Base-by-base conservation (phyloP, 2,329 filamentous ascomycete genomes). In the Didymosphaeria variabile region DNA sequence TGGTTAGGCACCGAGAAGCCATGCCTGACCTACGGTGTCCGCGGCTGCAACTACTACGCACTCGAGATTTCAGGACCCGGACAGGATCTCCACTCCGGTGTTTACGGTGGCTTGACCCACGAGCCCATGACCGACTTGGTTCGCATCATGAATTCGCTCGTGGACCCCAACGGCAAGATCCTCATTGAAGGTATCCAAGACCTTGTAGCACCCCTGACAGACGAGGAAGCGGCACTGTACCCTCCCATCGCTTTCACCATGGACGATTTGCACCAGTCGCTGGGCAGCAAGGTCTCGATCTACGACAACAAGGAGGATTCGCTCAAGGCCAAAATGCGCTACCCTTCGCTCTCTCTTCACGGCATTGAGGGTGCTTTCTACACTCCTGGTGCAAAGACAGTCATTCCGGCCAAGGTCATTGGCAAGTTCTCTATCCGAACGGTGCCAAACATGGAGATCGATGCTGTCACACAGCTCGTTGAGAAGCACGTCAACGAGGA, bases 1-100 rank as follows among this genome's bases (percentile, higher is more conserved):
- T 99, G 95, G 95, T 89, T 99, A 44, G 95, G 95, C 61, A 98
- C 95, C 6, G 93, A 98, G 86, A 97, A 97, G 86, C 95, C 95
- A 13, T 99, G 95, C 80, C 83, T 99, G 75, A 99, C 95, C 10
- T 99, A 99, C 79, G 95, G 95, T 71, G 90, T 99, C 65, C 91
- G 95, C 69, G 95, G 95, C 57, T 96, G 92, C 88, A 98, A 96
- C 84, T 99, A 99, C 87, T 99, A 98, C 85, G 92, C 91, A 55
- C 82, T 99, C 69, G 91, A 95, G 80, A 85, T 99, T 66, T 93
- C 91, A 9, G 95, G 95, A 0, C 95, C 95, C 12, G 95, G 90
- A 44, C 92, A 94, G 68, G 95, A 99, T 79, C 86, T 99, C 64
- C 95, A 99, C 86, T 96, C 92, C 73, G 95, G 95, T 79, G 94